Evolutionary conservation across 345 rosid species (phyloP), one percentile per base, ranked within the genome.

Genomic region (Rhodamnia argentea): DNA sequence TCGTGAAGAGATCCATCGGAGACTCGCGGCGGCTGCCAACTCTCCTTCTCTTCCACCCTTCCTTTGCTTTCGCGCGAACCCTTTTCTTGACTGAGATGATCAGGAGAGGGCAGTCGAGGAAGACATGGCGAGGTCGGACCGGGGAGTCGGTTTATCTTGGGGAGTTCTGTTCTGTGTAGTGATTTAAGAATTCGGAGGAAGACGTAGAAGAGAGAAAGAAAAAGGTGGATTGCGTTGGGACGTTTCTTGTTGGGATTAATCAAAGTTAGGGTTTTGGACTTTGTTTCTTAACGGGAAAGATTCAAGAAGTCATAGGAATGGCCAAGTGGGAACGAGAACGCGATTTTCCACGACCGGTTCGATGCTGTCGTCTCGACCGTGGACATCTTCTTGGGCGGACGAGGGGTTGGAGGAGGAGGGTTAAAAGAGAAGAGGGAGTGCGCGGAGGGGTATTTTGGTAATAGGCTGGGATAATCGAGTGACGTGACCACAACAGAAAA

Each of bases 1-100:
- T 92, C 74, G 90, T 88, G 86, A 97, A 94, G 11, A 94, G 24
- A 89, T 97, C 99, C 99, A 96, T 96, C 14, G 47, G 47, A 37
- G 81, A 51, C 13, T 70, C 13, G 4, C 26, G 7, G 4, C 26
- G 7, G 47, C 47, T 2, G 26, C 24, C 10, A 22, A 55, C 26
- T 70, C 8, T 40, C 44, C 78, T 32, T 20, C 44, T 62, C 76
- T 32, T 8, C 8, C 10, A n/a, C 78, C 27, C 76, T 16, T 9
- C 10, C 78, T 32, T 18, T 32, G 78, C 78, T 70, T 16, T 70
- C 78, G 4, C 2, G 44, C 10, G 81, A 4, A 11, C 26, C 47
- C 81, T 70, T 22, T 70, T 18, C 13, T 57, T 9, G 42, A 70
- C 5, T 4, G 24, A 22, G 58, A 22, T 3, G 81, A 70, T 64